Evolutionary conservation across 2,329 filamentous ascomycete species (phyloP), one percentile per base, ranked within the genome.

Genomic region (Penicillium hesseltinei): DNA sequence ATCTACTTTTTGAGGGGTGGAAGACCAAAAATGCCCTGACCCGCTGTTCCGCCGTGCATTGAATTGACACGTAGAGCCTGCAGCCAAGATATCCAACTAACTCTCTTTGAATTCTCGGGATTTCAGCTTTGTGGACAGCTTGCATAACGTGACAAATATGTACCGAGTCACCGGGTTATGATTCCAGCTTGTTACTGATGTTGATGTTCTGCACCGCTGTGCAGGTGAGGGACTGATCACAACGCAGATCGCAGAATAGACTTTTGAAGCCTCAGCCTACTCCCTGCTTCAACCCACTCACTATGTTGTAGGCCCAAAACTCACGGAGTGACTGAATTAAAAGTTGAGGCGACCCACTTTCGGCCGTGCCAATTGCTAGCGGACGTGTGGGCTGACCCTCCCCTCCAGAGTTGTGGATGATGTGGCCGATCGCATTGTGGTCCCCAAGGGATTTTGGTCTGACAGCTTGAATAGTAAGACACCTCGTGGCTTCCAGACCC

Each of bases 381-480:
- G 9, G 7, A 44, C 4, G 1, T 11, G n/a, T 29, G 17, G 13
- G 21, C 42, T 4, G 90, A 93, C 63, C 90, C 95, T 77, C 82
- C 80, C 57, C 76, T 83, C 57, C 88, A 87, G 11, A 33, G 91
- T 91, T 94, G 92, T 75, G 83, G 84, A 49, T 7, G 5, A 36
- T n/a, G 76, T 92, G 64, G 91, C 88, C 49, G 90, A 95, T 77
- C 85, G 83, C 67, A 87, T 94, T 67, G 80, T 91, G 91, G 69
- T 78, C 92, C 89, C 89, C 0, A 10, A 87, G 87, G 36, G 82
- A 83, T 15, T 27, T 27, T 65, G 81, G 21, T 95, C 93, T 78
- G 88, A 84, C 54, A 90, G 88, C 66, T 94, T 96, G 71, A 84
- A 91, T 74, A 33, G 11, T 33, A 84, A 94, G 69, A 79, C 91